Base-by-base conservation (phyloP, 352 stramenopile species). In the Globisporangium cystogenes region DNA sequence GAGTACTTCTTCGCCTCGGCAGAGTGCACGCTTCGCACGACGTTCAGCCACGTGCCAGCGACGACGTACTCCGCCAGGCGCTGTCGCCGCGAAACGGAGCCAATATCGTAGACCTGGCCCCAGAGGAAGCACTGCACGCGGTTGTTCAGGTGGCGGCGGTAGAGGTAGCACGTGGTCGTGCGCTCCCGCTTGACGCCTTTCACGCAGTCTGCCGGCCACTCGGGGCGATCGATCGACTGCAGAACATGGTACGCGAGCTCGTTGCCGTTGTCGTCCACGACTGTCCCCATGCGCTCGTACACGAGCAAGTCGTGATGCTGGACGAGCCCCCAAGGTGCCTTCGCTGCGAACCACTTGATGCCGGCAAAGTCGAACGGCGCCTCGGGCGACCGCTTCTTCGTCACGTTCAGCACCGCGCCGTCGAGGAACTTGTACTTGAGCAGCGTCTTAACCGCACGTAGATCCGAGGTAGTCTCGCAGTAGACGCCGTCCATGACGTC, bases 401-500 rank as follows among this genome's bases (percentile, higher is more conserved):
- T 66, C 1, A 60, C 65, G 33, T 65, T 55, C 20, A 81, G 51
- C 18, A 77, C 55, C 1, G 55, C 58, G 11, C 54, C 65, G 26
- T 71, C 70, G 14, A 70, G 55, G 7, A 76, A 41, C 31, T 66
- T 53, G 55, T 73, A 64, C 7, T 70, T 61, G 6, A 76, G 49
- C 18, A 76, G 42, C n/a, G 64, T 42, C 24, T 72, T 71, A 14
- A 62, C 68, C 0, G 58, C 59, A 12, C 64, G 61, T 2, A 77
- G 59, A 16, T 74, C 64, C 27, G 67, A 44, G 20, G 62, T 81
- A 7, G 55, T 74, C 15, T 81, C 70, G 39, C 54, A 63, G 57
- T 81, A 77, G 11, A 81, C 45, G 0, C 70, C 70, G 20, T 60
- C 56, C 70, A 81, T 76, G 60, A 76, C 65, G 23, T 81, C 57